Percentiles rank a stretch among this genome's conserved stretches.
phyloP scores from a whole-genome alignment of 768 basidiomycete species.

The Paxillus rubicundulus region DNA sequence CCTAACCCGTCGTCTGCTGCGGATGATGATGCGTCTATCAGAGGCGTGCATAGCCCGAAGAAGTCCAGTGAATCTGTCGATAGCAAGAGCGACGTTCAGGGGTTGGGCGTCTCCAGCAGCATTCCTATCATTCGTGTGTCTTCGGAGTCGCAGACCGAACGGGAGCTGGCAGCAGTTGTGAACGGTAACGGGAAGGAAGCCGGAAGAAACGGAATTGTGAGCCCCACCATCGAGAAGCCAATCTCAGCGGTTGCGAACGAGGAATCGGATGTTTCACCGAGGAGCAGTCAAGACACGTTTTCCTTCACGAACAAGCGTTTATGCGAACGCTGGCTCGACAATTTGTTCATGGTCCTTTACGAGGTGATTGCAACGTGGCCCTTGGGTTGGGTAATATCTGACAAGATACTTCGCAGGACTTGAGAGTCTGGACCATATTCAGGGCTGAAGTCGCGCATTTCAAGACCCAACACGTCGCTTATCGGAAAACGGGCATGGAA shows the following conservation, averaged over 20 bases:
- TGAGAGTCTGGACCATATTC: conserved; percentile 99
- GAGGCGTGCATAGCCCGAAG: conserved; percentile 46
- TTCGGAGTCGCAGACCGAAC: conserved; percentile 60
- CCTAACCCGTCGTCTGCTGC: conserved; percentile 27
- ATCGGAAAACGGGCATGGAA: conserved; percentile 93
- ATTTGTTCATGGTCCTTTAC: conserved; percentile 97
- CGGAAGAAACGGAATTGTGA: conserved; percentile 32
- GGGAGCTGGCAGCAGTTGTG: conserved; percentile 34
- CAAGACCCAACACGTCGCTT: conserved; percentile 97
- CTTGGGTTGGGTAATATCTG: not conserved
- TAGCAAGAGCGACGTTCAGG: conserved; percentile 7
- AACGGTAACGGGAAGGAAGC: conserved; percentile 30
- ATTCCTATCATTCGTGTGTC: conserved; percentile 82
- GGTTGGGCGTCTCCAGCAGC: conserved; percentile 5
- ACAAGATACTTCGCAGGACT: conserved; percentile 55
- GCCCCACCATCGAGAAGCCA: conserved; percentile 40
- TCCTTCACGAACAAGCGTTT: conserved; percentile 96
- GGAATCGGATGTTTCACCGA: conserved; percentile 25
- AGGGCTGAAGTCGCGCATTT: conserved; percentile 98
- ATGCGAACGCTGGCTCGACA: conserved; percentile 97
- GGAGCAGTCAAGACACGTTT: conserved; percentile 57
- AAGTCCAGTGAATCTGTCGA: conserved; percentile 28
- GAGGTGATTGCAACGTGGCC: conserved; percentile 54
- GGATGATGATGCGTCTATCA: conserved; percentile 73
- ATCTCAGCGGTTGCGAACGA: conserved; percentile 40